These are phyloP conservation scores for Trifolium pratense DNA, from an alignment of 306 rosid genomes.

Conservation along the genomic window DNA sequence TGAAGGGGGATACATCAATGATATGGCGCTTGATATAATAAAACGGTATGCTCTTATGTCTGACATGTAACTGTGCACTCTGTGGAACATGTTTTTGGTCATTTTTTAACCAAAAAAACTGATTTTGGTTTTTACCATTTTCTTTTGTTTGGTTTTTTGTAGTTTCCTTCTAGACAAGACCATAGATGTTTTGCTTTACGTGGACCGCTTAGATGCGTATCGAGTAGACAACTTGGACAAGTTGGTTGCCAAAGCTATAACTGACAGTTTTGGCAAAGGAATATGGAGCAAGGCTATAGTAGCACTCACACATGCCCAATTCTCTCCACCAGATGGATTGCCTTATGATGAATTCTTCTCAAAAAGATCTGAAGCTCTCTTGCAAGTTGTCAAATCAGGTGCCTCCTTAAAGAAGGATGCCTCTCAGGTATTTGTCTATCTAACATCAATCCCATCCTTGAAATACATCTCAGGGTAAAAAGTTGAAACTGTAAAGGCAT, in stretches of 20 bases:
- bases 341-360: slow-evolving; percentile 83
- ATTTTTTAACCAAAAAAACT: background rate
- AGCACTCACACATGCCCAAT: slow-evolving; percentile 90
- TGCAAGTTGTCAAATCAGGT: slow-evolving; percentile 63
- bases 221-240: slow-evolving; percentile 93
- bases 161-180: slow-evolving; percentile 95
- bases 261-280: slow-evolving; percentile 81
- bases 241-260: slow-evolving; percentile 78
- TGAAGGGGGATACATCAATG: slow-evolving; percentile 94
- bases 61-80: background rate
- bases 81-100: slow-evolving; percentile 27
- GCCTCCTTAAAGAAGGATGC: slow-evolving; percentile 69
- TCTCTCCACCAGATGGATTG: slow-evolving; percentile 91
- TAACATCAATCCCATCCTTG: slow-evolving; percentile 6
- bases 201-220: slow-evolving; percentile 94
- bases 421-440: slow-evolving; percentile 50
- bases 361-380: slow-evolving; percentile 84
- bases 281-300: slow-evolving; percentile 89
- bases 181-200: slow-evolving; percentile 88
- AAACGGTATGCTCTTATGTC: slow-evolving; percentile 58
- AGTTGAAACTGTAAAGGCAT: background rate
- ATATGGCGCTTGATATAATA: slow-evolving; percentile 72
- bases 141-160: slow-evolving; percentile 43
- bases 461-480: background rate
- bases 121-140: slow-evolving; percentile 14